phyloP scores from a whole-genome alignment of 768 basidiomycete species.

The Gelatoporia subvermispora region DNA sequence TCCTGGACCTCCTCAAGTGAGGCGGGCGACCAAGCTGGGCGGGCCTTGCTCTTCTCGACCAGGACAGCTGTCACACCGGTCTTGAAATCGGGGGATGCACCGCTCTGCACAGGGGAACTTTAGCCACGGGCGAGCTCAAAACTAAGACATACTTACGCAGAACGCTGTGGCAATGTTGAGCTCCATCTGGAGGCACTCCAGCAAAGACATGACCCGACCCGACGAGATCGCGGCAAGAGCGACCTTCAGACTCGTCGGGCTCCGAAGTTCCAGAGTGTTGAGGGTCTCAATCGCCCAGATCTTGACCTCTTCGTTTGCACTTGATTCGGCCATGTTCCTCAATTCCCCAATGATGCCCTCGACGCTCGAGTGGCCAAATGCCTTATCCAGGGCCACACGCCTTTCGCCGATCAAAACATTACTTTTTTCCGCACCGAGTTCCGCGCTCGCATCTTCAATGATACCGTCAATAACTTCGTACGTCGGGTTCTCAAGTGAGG shows the following conservation, averaged over 20 bases:
- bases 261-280: slow-evolving; percentile 56
- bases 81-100: slow-evolving; percentile 77
- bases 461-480: slow-evolving; percentile 58
- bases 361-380: slow-evolving; percentile 70
- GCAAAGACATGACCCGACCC: slow-evolving; percentile 60
- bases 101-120: slow-evolving; percentile 41
- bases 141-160: slow-evolving; percentile 55
- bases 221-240: slow-evolving; percentile 74
- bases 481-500: slow-evolving; percentile 46
- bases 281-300: slow-evolving; percentile 76
- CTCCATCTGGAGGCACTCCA: slow-evolving; percentile 76
- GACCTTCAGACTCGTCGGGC: slow-evolving; percentile 91
- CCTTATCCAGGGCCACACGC: slow-evolving; percentile 74
- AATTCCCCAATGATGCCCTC: slow-evolving; percentile 66
- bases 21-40: slow-evolving; percentile 70
- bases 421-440: slow-evolving; percentile 53
- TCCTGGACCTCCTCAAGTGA: slow-evolving; percentile 54
- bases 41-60: slow-evolving; percentile 44
- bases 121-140: background rate
- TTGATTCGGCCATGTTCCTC: slow-evolving; percentile 30
- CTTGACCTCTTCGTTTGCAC: slow-evolving; percentile 42
- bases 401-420: slow-evolving; percentile 52
- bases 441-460: slow-evolving; percentile 57
- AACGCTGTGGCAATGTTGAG: slow-evolving; percentile 84
- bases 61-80: slow-evolving; percentile 75